These are phyloP conservation scores for Candida fluviatilis DNA, from an alignment of 805 yeast species.

Conservation along the genomic window DNA sequence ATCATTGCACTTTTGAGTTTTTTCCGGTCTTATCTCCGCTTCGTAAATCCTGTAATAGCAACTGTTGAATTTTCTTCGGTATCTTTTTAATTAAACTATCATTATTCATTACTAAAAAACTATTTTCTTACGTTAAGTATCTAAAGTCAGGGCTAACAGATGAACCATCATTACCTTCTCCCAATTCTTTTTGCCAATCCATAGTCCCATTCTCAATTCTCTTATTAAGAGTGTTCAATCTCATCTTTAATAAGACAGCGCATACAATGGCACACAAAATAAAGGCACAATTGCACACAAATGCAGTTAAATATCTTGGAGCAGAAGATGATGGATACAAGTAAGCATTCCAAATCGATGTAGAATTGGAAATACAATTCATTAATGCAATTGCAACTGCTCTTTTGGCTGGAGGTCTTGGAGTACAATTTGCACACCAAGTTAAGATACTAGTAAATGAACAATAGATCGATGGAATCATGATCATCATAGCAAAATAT, in stretches of 20 bases:
- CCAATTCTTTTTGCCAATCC: slow-evolving; percentile 48
- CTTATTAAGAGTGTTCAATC: slow-evolving; percentile 37
- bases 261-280: slow-evolving; percentile 35
- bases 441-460: slow-evolving; percentile 49
- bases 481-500: slow-evolving; percentile 55
- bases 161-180: slow-evolving; percentile 42
- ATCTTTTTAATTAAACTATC: background rate
- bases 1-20: too few species aligned
- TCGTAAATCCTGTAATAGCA: too few species aligned
- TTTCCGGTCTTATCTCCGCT: too few species aligned
- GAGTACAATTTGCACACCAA: slow-evolving; percentile 54
- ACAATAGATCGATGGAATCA: slow-evolving; percentile 54
- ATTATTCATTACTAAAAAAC: background rate
- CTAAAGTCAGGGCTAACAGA: slow-evolving; percentile 42
- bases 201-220: slow-evolving; percentile 41
- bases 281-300: slow-evolving; percentile 46
- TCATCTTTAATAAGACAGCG: slow-evolving; percentile 36
- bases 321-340: slow-evolving; percentile 42
- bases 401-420: slow-evolving; percentile 57
- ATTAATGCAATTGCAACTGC: slow-evolving; percentile 55
- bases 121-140: slow-evolving; percentile 18
- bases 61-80: background rate
- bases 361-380: slow-evolving; percentile 53
- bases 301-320: slow-evolving; percentile 47
- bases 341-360: slow-evolving; percentile 54